These are phyloP conservation scores for Tetrahymena thermophila DNA, from an alignment of 73 alveolate genomes.

Conservation along the genomic window DNA sequence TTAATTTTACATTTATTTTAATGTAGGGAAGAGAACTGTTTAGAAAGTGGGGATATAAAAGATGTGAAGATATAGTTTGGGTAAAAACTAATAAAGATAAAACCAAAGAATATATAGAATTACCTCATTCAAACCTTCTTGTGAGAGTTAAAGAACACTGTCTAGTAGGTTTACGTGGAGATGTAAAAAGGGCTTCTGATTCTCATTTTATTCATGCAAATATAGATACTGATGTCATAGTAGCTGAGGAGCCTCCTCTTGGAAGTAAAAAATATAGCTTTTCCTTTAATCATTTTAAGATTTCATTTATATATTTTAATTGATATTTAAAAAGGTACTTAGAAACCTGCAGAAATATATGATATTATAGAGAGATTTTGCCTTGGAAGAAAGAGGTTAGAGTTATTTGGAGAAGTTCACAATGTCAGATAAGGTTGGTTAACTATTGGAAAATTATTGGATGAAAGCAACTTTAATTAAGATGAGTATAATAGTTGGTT, in stretches of 20 bases:
- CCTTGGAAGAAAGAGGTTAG: constrained; percentile 86
- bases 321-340: constrained; percentile 48
- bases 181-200: constrained; percentile 90
- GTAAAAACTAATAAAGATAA: constrained; percentile 61
- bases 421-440: constrained; percentile 83
- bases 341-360: constrained; percentile 89
- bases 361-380: constrained; percentile 94
- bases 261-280: constrained; percentile 10
- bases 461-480: constrained; percentile 14
- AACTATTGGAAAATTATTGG: constrained; percentile 23
- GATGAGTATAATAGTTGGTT: constrained; percentile 33
- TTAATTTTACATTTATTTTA: background rate
- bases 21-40: constrained; percentile 57
- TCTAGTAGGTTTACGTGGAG: constrained; percentile 92
- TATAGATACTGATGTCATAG: constrained; percentile 94
- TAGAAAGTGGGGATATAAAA: constrained; percentile 92
- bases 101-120: constrained; percentile 14
- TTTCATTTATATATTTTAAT: background rate
- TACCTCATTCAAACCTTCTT: constrained; percentile 46
- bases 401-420: constrained; percentile 82
- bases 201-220: constrained; percentile 95
- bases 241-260: constrained; percentile 77
- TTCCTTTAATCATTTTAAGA: background rate
- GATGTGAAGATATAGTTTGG: constrained; percentile 97
- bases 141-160: constrained; percentile 90